These are phyloP conservation scores for Neonectria neomacrospora DNA, from an alignment of 2,329 filamentous ascomycete species.

Conservation along the genomic window DNA sequence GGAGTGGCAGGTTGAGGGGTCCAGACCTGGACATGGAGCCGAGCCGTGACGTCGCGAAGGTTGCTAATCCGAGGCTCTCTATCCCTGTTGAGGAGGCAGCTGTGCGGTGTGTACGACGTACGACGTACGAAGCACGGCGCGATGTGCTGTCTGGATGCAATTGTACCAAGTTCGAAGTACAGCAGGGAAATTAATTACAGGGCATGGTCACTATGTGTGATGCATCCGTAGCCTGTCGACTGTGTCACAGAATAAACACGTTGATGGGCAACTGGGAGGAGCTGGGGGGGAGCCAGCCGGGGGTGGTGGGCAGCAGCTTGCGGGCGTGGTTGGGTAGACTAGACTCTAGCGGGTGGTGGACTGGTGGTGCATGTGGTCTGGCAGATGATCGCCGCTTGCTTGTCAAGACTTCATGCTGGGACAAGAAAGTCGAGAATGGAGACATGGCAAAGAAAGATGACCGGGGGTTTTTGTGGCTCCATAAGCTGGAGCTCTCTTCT, in stretches of 20 bases:
- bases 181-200: conserved; percentile 11
- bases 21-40: conserved; percentile 6
- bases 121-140: neutral
- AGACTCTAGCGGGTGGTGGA: neutral
- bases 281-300: conserved; percentile 11
- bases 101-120: neutral
- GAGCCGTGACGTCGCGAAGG: conserved; percentile 11
- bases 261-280: conserved; percentile 18
- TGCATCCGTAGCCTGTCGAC: conserved; percentile 2
- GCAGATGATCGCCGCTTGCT: conserved; percentile 22
- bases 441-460: neutral
- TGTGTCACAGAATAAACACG: conserved; percentile 17
- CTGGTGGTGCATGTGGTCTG: conserved; percentile 17
- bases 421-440: neutral
- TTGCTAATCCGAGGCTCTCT: conserved; percentile 14
- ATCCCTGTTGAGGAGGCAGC: neutral
- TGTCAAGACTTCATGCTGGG: conserved; percentile 10
- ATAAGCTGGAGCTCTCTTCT: neutral
- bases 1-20: neutral
- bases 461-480: neutral
- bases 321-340: conserved; percentile 19
- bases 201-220: neutral
- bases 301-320: conserved; percentile 18
- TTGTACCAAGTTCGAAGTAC: neutral
- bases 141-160: neutral